Conservation (phyloP, 2,329 filamentous ascomycete species). For the Aspergillus latus region DNA sequence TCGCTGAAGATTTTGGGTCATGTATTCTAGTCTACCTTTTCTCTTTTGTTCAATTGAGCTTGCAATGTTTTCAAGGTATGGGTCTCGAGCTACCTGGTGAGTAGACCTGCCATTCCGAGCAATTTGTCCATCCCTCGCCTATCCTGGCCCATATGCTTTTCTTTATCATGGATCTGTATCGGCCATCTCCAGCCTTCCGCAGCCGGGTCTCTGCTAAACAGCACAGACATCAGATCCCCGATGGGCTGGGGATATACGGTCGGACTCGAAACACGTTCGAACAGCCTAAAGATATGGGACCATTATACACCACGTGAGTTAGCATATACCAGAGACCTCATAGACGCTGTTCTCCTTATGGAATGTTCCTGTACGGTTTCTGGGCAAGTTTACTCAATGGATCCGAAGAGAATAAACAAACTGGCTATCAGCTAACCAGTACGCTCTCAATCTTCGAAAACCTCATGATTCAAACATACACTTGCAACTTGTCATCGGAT, state of each 20-base stretch:
- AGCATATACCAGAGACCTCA: too few species aligned
- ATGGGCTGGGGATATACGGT: slow-evolving; percentile 1
- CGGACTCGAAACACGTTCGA: slow-evolving; percentile 1
- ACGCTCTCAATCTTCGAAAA: background rate
- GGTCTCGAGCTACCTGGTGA: background rate
- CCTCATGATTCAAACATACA: background rate
- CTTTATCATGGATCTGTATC: background rate
- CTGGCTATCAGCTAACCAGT: background rate
- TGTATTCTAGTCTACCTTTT: slow-evolving; percentile 15
- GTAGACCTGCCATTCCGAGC: background rate
- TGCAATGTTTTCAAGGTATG: background rate
- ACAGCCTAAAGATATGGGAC: slow-evolving; percentile 1
- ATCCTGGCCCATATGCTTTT: background rate
- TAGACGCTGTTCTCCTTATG: background rate
- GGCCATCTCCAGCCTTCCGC: background rate
- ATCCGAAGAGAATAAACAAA: background rate
- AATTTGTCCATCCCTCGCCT: background rate
- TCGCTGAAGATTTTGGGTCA: slow-evolving; percentile 10
- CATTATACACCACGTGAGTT: background rate
- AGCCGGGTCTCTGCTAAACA: background rate
- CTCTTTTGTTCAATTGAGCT: slow-evolving; percentile 11
- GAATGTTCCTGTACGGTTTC: background rate
- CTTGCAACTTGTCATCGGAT: background rate
- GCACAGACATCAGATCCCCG: background rate
- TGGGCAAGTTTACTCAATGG: slow-evolving; percentile 3